phyloP scores from a whole-genome alignment of 305 asterid genomes.

The Fraxinus paxiana region DNA sequence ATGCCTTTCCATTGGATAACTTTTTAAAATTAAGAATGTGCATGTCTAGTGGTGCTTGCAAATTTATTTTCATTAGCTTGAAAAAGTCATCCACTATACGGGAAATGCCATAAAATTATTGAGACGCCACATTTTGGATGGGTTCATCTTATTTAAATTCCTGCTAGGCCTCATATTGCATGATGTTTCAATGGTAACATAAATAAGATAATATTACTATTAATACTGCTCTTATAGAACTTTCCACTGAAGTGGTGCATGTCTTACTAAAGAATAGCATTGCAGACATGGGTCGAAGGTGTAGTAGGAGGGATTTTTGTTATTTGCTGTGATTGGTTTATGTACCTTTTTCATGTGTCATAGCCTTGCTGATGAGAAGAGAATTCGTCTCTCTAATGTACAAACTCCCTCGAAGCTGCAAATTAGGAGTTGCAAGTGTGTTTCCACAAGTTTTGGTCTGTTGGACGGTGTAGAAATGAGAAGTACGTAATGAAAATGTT shows the following conservation, averaged over 20 bases:
- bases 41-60: not conserved
- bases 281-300: not conserved
- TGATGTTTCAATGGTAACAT: conserved; percentile 1
- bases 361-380: not conserved
- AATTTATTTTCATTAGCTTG: not conserved
- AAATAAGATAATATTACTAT: not conserved
- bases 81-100: not conserved
- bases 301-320: not conserved
- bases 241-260: not conserved
- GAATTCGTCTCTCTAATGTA: not conserved
- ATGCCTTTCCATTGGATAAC: not conserved
- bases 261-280: not conserved
- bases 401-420: not conserved
- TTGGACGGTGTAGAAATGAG: not conserved
- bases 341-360: not conserved
- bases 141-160: not conserved
- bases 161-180: not conserved
- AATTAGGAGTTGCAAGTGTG: not conserved
- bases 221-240: not conserved
- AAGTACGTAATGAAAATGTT: not conserved
- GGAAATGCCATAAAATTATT: not conserved
- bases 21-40: not conserved
- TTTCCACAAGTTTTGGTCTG: not conserved
- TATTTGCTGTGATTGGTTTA: not conserved
- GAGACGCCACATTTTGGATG: conserved; percentile 8